phyloP scores from a whole-genome alignment of 1,284 basidiomycete genomes.

The Fomitopsis schrenkii region DNA sequence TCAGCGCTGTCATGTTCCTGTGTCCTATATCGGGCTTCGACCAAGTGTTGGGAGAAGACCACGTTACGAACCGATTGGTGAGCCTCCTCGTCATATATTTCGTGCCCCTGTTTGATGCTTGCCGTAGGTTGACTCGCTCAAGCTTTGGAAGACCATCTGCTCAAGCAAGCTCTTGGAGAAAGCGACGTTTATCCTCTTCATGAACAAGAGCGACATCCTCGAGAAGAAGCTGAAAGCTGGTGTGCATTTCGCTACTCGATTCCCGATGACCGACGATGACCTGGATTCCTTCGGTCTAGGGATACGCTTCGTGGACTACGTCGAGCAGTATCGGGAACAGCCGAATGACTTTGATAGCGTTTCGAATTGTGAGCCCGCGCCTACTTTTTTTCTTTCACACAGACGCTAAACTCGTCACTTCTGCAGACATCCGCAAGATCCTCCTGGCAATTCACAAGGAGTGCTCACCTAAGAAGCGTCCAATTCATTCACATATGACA shows the following conservation, averaged over 20 bases:
- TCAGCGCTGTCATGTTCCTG: conserved; percentile 57
- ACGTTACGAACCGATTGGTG: conserved; percentile 50
- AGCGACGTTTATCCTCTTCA: conserved; percentile 52
- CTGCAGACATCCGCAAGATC: conserved; percentile 44
- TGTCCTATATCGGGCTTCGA: conserved; percentile 63
- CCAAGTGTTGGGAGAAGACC: conserved; percentile 52
- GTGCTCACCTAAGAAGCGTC: conserved; percentile 40
- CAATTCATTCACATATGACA: conserved; percentile 50
- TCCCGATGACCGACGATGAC: neutral
- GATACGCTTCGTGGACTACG: conserved; percentile 48
- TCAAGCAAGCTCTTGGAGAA: conserved; percentile 47
- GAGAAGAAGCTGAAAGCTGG: conserved; percentile 46
- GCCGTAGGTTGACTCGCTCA: conserved; percentile 47
- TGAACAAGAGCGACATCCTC: conserved; percentile 62
- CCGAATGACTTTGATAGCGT: conserved; percentile 51
- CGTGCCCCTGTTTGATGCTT: neutral
- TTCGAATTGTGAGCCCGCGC: conserved; percentile 43
- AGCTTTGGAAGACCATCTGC: conserved; percentile 56
- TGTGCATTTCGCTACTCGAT: neutral
- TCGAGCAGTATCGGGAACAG: conserved; percentile 45
- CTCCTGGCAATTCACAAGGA: conserved; percentile 48
- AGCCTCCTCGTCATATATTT: conserved; percentile 2
- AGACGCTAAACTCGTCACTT: neutral
- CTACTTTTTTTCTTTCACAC: neutral
- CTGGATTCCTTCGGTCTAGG: conserved; percentile 16